Evolutionary conservation across 768 basidiomycete species (phyloP).

Genomic region (Roridomyces roridus): DNA sequence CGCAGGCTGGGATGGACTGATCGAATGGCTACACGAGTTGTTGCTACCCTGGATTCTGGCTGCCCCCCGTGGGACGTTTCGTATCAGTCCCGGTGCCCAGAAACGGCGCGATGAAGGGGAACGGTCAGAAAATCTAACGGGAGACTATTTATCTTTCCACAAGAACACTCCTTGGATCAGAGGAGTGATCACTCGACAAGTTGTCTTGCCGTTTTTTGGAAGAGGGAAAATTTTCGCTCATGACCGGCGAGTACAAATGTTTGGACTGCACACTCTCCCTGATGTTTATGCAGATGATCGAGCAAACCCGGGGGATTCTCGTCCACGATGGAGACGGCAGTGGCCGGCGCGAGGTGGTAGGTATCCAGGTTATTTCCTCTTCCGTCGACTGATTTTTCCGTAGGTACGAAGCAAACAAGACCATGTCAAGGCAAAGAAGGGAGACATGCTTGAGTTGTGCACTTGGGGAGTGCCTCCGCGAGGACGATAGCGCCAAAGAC

Average conservation of each 20-base stretch:
- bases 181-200: too few species aligned
- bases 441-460: slow-evolving; percentile 21
- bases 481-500: too few species aligned
- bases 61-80: too few species aligned
- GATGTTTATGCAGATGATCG: slow-evolving; percentile 16
- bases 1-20: too few species aligned
- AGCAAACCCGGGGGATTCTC: slow-evolving; percentile 21
- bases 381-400: background rate
- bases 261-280: slow-evolving; percentile 25
- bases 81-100: too few species aligned
- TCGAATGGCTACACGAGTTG: too few species aligned
- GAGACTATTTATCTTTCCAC: too few species aligned
- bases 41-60: too few species aligned
- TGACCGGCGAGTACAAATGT: slow-evolving; percentile 25
- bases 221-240: slow-evolving; percentile 23
- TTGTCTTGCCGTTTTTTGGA: slow-evolving; percentile 24
- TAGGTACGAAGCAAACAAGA: slow-evolving; percentile 18
- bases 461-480: too few species aligned
- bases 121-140: too few species aligned
- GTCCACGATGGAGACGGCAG: slow-evolving; percentile 12
- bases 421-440: slow-evolving; percentile 21
- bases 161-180: too few species aligned
- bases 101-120: too few species aligned
- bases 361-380: background rate
- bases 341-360: slow-evolving; percentile 14